Evolutionary conservation across 2,329 filamentous ascomycete species (phyloP).

Genomic region (Pseudogymnoascus sp.): DNA sequence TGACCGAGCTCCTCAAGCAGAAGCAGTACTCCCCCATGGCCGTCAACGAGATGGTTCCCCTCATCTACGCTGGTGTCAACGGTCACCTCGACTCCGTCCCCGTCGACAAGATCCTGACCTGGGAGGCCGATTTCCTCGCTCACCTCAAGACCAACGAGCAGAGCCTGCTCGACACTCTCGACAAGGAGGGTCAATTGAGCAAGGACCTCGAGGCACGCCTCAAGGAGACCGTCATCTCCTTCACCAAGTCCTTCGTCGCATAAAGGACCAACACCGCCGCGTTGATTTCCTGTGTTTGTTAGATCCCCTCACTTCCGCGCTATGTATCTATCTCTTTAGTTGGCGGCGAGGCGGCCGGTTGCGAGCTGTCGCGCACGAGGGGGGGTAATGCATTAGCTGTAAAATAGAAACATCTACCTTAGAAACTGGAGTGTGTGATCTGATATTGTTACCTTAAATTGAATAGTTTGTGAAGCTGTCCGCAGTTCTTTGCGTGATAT

Average conservation of each 20-base stretch:
- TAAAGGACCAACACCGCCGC: slow-evolving; percentile 10
- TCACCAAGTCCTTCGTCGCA: slow-evolving; percentile 84
- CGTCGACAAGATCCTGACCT: slow-evolving; percentile 82
- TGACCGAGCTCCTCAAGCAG: slow-evolving; percentile 98
- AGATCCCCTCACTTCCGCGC: slow-evolving; percentile 8
- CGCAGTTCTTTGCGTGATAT: not conserved
- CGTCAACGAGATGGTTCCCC: slow-evolving; percentile 99
- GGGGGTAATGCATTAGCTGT: slow-evolving; percentile 10
- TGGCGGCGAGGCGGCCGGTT: slow-evolving; percentile 6
- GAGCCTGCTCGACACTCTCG: slow-evolving; percentile 75
- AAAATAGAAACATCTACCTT: slow-evolving; percentile 11
- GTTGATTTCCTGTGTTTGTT: slow-evolving; percentile 10
- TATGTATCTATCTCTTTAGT: slow-evolving; percentile 9
- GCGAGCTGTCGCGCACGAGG: slow-evolving; percentile 7
- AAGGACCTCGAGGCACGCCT: slow-evolving; percentile 84
- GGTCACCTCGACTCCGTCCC: slow-evolving; percentile 84
- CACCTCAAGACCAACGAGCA: slow-evolving; percentile 88
- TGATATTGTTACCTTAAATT: slow-evolving; percentile 7
- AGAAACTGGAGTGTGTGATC: slow-evolving; percentile 8
- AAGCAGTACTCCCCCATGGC: slow-evolving; percentile 99
- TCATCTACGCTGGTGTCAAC: slow-evolving; percentile 99
- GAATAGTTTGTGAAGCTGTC: slow-evolving; percentile 3
- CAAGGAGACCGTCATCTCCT: slow-evolving; percentile 65
- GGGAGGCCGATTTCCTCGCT: slow-evolving; percentile 89
- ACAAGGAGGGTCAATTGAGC: slow-evolving; percentile 92